These are phyloP conservation scores for Dictyostelium discoideum DNA, from an alignment of 78 protist genomes.

Conservation along the genomic window dicty_2.7 NC_007091.3:2922001-2922500, in stretches of 20 bases:
- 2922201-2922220: background rate
- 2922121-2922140: background rate
- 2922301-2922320: background rate
- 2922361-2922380: background rate
- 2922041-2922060: background rate
- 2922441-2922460: background rate
- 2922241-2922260: background rate
- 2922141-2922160: background rate
- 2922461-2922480: background rate
- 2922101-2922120: background rate
- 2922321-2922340: background rate
- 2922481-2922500: background rate
- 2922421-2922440: background rate
- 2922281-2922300: background rate
- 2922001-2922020: background rate
- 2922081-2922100: background rate
- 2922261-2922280: background rate
- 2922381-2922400: constrained; percentile 15
- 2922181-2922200: background rate
- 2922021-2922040: background rate
- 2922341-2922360: background rate
- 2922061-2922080: background rate
- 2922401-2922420: background rate
- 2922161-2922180: background rate
- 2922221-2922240: background rate